Base-by-base conservation (phyloP, 2,329 filamentous ascomycete species). In the Aspergillus amoenus region DNA sequence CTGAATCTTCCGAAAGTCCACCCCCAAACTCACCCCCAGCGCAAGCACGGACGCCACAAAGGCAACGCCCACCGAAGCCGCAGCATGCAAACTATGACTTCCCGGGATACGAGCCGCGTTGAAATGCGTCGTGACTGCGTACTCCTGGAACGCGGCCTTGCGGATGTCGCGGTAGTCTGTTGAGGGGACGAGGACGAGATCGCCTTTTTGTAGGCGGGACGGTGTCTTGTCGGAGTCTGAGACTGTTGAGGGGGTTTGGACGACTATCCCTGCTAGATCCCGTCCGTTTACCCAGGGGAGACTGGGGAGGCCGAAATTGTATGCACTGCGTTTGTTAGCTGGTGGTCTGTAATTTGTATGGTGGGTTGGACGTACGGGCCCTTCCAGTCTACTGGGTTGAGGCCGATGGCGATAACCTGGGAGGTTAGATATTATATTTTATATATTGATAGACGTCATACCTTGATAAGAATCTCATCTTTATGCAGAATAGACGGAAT, bases 301-400 rank as follows among this genome's bases (percentile, higher is more conserved):
- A 9, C 78, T 76, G 0, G 88, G 88, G 47, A 90, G 84, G 32
- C 84, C 86, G 67, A 90, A 91, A 60, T 86, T 86, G 67, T 83
- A 91, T 65, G 88, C 88, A 11, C 87, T 88, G 34, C 7, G 21
- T 7, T 15, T 40, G 52, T 56, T 49, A 56, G 47, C 11, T 18
- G 8, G 17, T 18, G 40, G 3, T 21, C 4, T 12, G 37, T 18
- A 17, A n/a, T 5, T 11, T 9, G 5, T 12, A 2, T 6, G 15
- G 34, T 18, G 17, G 39, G 30, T 5, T 21, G 21, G 18, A 78
- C 84, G 64, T 76, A 89, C 87, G 87, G 85, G 58, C 85, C 82
- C 76, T 89, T 89, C 85, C 85, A 90, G 69, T 90, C 89, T 55
- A 92, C 88, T 0, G 89, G 89, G 65, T 92, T 92, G 39, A 92